Evolutionary conservation across 2,329 filamentous ascomycete species (phyloP), one percentile per base, ranked within the genome.

Genomic region (Seiridium unicorne): DNA sequence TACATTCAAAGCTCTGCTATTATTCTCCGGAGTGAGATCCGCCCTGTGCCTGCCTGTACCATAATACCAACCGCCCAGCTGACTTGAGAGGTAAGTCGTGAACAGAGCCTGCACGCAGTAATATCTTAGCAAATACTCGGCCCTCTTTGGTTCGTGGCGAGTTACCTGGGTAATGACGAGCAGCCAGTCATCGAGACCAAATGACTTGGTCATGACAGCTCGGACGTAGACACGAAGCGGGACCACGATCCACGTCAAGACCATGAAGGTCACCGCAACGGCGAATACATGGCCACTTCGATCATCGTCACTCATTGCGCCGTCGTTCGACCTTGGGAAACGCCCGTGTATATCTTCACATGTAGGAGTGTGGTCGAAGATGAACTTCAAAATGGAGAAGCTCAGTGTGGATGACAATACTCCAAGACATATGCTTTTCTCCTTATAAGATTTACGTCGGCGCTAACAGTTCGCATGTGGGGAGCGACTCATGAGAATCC

Each of bases 11-110:
- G 59, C 59, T 9, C 26, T 54, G 10, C 32, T 49, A 7, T 42
- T 53, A 26, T 56, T 44, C 26, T 44, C 51, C 5, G 44, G 13
- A 4, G 58, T 51, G 18, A 60, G 35, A 18, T 35, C 18, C 9
- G 42, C 44, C 13, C 54, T 44, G 26, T 49, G 58, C 51, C 31
- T 60, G 13, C 58, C 58, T 4, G 58, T 49, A 18, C 58, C 58
- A 10, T 55, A 51, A 46, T 57, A 47, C 55, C 55, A 57, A n/a
- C 55, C 55, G 3, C 42, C 42, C 10, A 57, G 31, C 55, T 57
- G 55, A 11, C 10, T 44, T 8, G 55, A 47, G 9, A 57, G 44
- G 26, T 57, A 57, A 10, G 44, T 47, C 4, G 42, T 57, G n/a
- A 57, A 57, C 10, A 57, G 42, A 10, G 32, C 42, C 55, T 57